Evolutionary conservation across 2,329 filamentous ascomycete species (phyloP), one percentile per base, ranked within the genome.

Genomic region (Bretziella fagacearum): DNA sequence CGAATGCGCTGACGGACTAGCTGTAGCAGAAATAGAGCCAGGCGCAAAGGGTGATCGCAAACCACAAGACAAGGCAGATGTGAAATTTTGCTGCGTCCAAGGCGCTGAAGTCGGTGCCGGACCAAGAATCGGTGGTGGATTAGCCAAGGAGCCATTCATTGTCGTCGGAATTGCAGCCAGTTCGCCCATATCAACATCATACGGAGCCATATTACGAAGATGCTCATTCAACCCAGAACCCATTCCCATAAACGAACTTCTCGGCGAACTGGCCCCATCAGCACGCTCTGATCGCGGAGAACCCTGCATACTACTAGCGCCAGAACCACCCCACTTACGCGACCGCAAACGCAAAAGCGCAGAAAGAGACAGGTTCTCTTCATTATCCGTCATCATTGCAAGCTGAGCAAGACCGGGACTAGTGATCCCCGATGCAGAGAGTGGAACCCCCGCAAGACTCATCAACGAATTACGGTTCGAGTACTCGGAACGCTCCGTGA

Each of bases 401-500:
- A 94, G 65, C 58, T 93, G 82, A 1, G 82, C 81, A 20, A 93
- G 67, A 0, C 81, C 81, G 0, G 84, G 81, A 53, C 79, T 84
- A 26, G 77, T 68, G 2, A 84, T 56, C 11, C 45, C 49, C 20
- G 55, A 58, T n/a, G 59, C 57, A 11, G 61, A 52, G 23, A 46
- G 10, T 4, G 65, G 63, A 37, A 75, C 74, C 26, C 77, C 63
- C 6, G 67, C 69, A 52, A 89, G 65, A 50, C 81, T 84, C 65
- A 93, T 83, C 50, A 93, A 75, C 1, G 84, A 93, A 59, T 95
- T 96, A 37, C 91, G 77, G 50, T 93, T 94, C 35, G 85, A 94
- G 66, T 93, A 95, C 62, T 98, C 91, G 50, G 84, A 93, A 10
- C 87, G 76, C 60, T 96, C 91, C 0, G 89, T 96, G 55, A 98